Conservation (phyloP, 148 eudicot species). For the Silene latifolia region DNA sequence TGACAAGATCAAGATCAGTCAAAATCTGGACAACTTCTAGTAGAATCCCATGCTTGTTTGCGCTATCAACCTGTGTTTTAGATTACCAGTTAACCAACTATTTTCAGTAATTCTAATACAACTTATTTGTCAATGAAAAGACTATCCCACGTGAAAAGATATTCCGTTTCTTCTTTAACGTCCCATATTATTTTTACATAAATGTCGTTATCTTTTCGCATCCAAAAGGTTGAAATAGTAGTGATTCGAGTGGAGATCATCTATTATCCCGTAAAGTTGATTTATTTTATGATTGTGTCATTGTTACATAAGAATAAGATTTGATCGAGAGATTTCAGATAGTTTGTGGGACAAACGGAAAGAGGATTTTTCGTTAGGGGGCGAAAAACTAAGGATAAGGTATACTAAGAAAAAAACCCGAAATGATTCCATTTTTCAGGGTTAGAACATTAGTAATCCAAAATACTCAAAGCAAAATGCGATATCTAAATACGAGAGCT, state of each 20-base stretch:
- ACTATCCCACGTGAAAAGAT: background rate
- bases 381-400: too few relatives aligned
- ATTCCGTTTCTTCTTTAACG: background rate
- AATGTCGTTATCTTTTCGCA: background rate
- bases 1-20: constrained; percentile 81
- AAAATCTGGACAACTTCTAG: constrained; percentile 85
- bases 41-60: constrained; percentile 83
- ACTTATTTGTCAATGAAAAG: background rate
- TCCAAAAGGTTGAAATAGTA: background rate
- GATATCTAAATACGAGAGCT: too few relatives aligned
- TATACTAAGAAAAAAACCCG: too few relatives aligned
- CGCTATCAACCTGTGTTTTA: constrained; percentile 64
- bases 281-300: too few relatives aligned
- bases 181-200: constrained; percentile 6
- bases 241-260: background rate
- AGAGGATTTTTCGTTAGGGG: too few relatives aligned
- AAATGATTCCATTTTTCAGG: too few relatives aligned
- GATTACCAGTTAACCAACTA: constrained; percentile 3
- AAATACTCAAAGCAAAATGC: too few relatives aligned
- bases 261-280: background rate
- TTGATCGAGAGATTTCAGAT: too few relatives aligned
- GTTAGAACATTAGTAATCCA: too few relatives aligned
- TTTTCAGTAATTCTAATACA: background rate
- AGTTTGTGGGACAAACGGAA: too few relatives aligned
- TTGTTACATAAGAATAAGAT: too few relatives aligned